These are phyloP conservation scores for Thymus mandschuricus DNA, from an alignment of 257 asterid genomes.

Conservation along the genomic window DNA sequence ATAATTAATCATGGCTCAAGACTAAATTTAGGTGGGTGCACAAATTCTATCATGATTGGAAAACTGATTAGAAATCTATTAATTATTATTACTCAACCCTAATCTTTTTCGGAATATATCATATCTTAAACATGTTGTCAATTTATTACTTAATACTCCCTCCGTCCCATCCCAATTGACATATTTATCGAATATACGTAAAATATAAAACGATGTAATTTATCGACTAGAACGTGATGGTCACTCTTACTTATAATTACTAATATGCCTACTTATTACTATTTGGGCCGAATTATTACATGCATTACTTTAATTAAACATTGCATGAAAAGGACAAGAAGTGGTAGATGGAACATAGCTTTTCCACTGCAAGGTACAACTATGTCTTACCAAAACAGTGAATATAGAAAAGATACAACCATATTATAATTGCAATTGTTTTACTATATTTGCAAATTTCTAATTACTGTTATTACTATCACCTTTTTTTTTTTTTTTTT, in stretches of 20 bases:
- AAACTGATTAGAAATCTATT: background rate
- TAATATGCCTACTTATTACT: background rate
- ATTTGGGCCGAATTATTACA: background rate
- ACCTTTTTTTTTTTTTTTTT: background rate
- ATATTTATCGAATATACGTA: too few species aligned
- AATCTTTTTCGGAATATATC: background rate
- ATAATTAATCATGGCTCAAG: constrained; percentile 3
- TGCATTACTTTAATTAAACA: background rate
- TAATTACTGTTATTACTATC: background rate
- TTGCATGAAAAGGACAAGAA: constrained; percentile 22
- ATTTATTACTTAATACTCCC: background rate
- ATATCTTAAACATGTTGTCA: background rate
- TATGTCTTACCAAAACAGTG: background rate
- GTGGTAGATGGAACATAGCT: constrained; percentile 17
- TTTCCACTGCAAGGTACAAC: constrained; percentile 24
- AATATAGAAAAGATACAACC: background rate
- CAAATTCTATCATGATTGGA: background rate
- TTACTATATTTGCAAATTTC: background rate
- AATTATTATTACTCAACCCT: background rate
- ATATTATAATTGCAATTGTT: background rate
- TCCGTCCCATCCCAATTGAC: too few species aligned
- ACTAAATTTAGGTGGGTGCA: background rate
- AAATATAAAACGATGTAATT: too few species aligned
- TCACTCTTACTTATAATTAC: background rate
- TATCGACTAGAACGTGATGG: too few species aligned